Percentiles rank a stretch among this genome's conserved stretches.
These are phyloP conservation scores for Xylaria sp. DNA, from an alignment of 2,329 filamentous ascomycete genomes.

Conservation along the genomic window DNA sequence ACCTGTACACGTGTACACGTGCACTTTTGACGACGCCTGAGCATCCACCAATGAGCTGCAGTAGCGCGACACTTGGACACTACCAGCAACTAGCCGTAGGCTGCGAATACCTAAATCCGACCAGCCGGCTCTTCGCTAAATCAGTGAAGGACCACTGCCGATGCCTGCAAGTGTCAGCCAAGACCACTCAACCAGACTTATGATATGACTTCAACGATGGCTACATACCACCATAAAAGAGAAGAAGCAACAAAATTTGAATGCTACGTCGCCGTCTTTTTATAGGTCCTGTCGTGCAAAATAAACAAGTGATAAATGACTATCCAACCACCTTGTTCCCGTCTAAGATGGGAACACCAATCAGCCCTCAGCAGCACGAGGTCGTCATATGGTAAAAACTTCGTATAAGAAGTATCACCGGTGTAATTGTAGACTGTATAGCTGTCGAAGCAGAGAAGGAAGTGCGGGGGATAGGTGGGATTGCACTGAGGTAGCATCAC, in stretches of 20 bases:
- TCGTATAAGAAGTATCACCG: conserved; percentile 8
- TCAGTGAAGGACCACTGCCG: conserved; percentile 1
- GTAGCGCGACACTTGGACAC: conserved; percentile 17
- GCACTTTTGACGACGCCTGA: conserved; percentile 17
- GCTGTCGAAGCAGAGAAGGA: conserved; percentile 62
- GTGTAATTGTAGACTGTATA: conserved; percentile 2
- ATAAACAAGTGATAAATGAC: conserved; percentile 16
- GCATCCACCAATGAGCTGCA: conserved; percentile 12
- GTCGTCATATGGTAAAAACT: not conserved
- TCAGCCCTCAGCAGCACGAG: not conserved
- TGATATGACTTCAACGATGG: conserved; percentile 23
- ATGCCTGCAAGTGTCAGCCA: not conserved
- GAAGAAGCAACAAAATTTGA: not conserved
- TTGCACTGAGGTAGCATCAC: not conserved
- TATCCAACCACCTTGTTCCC: conserved; percentile 10
- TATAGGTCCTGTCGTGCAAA: not conserved
- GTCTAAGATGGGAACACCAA: not conserved
- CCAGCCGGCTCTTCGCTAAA: conserved; percentile 27
- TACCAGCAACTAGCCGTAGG: not conserved
- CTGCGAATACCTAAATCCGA: conserved; percentile 15
- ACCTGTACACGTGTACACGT: conserved; percentile 15
- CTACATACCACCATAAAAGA: conserved; percentile 12
- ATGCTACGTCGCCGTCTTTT: conserved; percentile 13
- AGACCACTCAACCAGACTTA: not conserved
- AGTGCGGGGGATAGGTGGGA: not conserved